Evolutionary conservation across 331 rosid genomes (phyloP).

Genomic region (Telfairia occidentalis): DNA sequence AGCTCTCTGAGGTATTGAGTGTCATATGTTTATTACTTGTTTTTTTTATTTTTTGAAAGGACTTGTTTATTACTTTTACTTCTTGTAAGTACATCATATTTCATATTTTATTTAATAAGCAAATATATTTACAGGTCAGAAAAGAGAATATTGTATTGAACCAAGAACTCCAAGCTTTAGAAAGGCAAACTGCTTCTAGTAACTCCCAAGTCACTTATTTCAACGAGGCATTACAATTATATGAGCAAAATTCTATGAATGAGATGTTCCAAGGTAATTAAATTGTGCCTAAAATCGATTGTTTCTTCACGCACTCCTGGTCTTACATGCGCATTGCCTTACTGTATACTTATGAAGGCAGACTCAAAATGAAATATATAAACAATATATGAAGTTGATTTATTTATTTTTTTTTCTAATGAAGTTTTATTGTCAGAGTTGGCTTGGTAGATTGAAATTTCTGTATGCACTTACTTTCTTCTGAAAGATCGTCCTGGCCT

Average conservation of each 20-base stretch:
- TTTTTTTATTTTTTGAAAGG: too few species aligned
- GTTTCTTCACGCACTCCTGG: neutral
- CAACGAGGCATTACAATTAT: conserved; percentile 44
- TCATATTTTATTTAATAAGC: conserved; percentile 6
- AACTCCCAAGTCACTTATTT: conserved; percentile 28
- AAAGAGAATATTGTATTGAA: conserved; percentile 51
- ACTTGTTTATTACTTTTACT: too few species aligned
- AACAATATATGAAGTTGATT: neutral
- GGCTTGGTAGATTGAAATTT: neutral
- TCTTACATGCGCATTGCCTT: neutral
- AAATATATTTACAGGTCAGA: conserved; percentile 36
- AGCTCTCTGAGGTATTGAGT: conserved; percentile 37
- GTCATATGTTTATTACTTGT: conserved; percentile 5
- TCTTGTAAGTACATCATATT: conserved; percentile 1
- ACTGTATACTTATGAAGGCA: neutral
- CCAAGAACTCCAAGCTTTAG: conserved; percentile 50
- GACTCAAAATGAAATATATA: neutral
- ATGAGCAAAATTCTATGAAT: conserved; percentile 33
- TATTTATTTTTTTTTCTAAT: neutral
- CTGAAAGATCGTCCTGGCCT: neutral
- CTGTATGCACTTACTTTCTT: neutral
- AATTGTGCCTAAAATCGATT: neutral
- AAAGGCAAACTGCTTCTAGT: conserved; percentile 32
- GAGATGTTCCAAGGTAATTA: conserved; percentile 64
- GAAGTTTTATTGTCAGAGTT: neutral